Evolutionary conservation across 2,329 filamentous ascomycete genomes (phyloP), one percentile per base, ranked within the genome.

Genomic region (Paraconiothyrium brasiliense): DNA sequence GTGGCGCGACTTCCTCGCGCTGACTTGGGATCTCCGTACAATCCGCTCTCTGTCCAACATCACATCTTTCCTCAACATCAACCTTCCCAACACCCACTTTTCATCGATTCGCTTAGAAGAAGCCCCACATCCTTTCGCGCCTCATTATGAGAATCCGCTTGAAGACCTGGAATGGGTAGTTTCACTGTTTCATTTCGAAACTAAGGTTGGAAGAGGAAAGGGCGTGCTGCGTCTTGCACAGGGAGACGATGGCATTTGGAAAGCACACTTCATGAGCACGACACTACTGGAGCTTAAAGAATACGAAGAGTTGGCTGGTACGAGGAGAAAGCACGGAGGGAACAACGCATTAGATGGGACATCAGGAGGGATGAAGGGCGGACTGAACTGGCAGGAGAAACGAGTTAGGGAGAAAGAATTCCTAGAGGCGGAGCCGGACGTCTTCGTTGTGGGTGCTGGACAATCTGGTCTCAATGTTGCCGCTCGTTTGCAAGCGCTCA

Each of bases 191-290:
- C 81, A 73, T 0, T 77, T 89, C 22, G 80, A 85, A 2, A 89
- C 85, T 0, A 76, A 80, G 5, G 67, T 86, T 1, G 89, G 89
- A 0, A 66, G 67, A 0, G 90, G 88, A 0, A 76, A 82, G 1
- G 90, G 89, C 1, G 66, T 91, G 1, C 80, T 85, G 0, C 80
- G 87, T 3, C 72, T 91, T 0, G 79, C 83, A 0, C 73, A 82
- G 41, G 66, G 72, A 44, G 76, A 77, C 0, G 75, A 80, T 63
- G 71, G 77, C 5, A 76, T 77, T 6, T 91, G 88, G 88, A 89
- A 87, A 71, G 84, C 87, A 0, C 90, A 86, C 64, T 89, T 87
- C 1, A 68, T 92, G 0, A 91, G 87, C 69, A 91, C 89, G 0
- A 80, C 82, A 0, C 77, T 92, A 5, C 71, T 82, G 1, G 83